A percentile compares a stretch with the other conserved stretches of the same genome.
These are phyloP conservation scores for Diplotaxis tenuifolia DNA, from an alignment of 345 rosid species.

Conservation along the genomic window DNA sequence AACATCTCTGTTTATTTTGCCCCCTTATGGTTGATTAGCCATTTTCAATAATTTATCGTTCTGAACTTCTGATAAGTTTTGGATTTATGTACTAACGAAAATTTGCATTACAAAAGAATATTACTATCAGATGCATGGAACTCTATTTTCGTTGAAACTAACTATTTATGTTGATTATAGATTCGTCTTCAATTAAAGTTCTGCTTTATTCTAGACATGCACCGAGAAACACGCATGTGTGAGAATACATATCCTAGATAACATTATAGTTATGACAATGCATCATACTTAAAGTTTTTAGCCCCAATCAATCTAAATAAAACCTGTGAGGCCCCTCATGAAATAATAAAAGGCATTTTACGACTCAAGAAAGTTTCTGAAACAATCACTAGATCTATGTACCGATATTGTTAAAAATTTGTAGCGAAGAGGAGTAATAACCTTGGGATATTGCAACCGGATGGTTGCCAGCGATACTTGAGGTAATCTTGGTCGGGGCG, in stretches of 20 bases:
- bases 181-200: neutral
- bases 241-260: neutral
- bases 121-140: neutral
- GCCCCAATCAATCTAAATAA: neutral
- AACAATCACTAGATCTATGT: neutral
- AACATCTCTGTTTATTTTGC: neutral
- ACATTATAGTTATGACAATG: neutral
- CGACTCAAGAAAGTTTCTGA: neutral
- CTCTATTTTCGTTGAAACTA: neutral
- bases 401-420: neutral
- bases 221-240: neutral
- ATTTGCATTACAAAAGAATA: neutral
- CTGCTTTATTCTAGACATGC: neutral
- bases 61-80: neutral
- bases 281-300: neutral
- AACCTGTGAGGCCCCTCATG: neutral
- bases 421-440: constrained; percentile 13
- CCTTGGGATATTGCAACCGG: constrained; percentile 54
- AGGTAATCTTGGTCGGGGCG: constrained; percentile 61
- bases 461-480: constrained; percentile 66
- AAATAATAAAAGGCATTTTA: neutral
- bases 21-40: neutral
- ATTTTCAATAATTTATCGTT: neutral
- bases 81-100: neutral
- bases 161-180: neutral